phyloP scores from a whole-genome alignment of 257 asterid species.

The Solanum commersonii region DNA sequence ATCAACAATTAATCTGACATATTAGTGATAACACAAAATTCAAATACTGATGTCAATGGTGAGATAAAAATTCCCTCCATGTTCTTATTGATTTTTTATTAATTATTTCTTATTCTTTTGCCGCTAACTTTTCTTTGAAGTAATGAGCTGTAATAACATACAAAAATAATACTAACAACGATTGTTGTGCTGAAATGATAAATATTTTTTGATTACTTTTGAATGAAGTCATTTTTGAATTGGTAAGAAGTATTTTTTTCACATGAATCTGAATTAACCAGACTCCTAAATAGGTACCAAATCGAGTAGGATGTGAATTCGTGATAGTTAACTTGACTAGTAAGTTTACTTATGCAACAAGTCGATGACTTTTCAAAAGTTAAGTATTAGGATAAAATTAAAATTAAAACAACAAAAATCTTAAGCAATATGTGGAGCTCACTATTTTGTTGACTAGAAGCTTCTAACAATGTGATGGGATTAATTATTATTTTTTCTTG shows the following conservation, averaged over 20 bases:
- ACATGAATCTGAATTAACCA: accelerated
- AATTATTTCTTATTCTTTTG: neutral
- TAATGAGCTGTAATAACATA: too few species aligned
- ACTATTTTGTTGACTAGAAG: neutral
- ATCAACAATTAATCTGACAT: neutral
- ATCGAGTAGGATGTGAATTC: neutral
- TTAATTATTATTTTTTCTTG: neutral
- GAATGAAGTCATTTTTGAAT: accelerated
- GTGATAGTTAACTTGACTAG: neutral
- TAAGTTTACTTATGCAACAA: neutral
- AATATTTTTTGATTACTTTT: too few species aligned
- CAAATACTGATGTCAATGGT: neutral
- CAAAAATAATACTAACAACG: too few species aligned
- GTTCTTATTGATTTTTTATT: too few species aligned
- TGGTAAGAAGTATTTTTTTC: too few species aligned
- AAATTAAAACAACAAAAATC: neutral
- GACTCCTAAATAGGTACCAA: too few species aligned
- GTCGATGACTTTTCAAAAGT: neutral
- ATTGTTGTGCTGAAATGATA: too few species aligned
- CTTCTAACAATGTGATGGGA: neutral
- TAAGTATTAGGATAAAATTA: neutral
- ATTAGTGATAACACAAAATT: neutral
- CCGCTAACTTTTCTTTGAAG: neutral
- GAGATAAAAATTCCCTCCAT: neutral
- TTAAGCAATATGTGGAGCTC: neutral